Evolutionary conservation across 2,329 filamentous ascomycete genomes (phyloP).

Genomic region (Parafenestella ontariensis): DNA sequence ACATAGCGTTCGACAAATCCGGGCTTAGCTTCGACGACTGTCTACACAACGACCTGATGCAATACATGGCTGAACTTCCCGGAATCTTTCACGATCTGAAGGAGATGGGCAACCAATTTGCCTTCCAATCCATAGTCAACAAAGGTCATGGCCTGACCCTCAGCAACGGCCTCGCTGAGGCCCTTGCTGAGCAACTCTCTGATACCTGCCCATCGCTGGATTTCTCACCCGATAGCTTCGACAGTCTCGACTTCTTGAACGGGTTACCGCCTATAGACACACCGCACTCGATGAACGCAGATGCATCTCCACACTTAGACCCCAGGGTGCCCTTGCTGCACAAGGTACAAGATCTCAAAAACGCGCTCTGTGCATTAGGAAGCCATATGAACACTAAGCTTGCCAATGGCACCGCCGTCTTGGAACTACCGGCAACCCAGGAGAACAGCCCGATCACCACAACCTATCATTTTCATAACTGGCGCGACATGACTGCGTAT

Average conservation of each 20-base stretch:
- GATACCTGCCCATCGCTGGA: constrained; percentile 29
- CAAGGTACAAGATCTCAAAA: constrained; percentile 33
- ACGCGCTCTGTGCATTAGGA: constrained; percentile 27
- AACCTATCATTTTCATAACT: constrained; percentile 39
- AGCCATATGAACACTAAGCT: constrained; percentile 30
- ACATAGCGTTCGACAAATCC: constrained; percentile 43
- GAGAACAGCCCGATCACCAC: constrained; percentile 26
- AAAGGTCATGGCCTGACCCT: constrained; percentile 7
- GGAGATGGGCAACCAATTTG: constrained; percentile 14
- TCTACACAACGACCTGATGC: constrained; percentile 37
- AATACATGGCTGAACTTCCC: constrained; percentile 36
- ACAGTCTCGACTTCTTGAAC: constrained; percentile 21
- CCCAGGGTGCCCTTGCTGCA: constrained; percentile 24
- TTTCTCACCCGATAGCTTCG: constrained; percentile 24
- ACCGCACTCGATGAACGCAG: neutral
- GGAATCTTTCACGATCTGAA: constrained; percentile 37
- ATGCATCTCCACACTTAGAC: constrained; percentile 6
- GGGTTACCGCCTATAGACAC: constrained; percentile 16
- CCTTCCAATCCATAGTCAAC: constrained; percentile 2
- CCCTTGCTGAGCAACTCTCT: constrained; percentile 7
- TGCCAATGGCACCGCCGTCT: constrained; percentile 25
- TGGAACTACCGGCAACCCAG: constrained; percentile 27
- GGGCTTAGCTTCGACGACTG: constrained; percentile 35
- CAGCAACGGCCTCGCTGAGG: neutral
- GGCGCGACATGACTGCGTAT: constrained; percentile 41